phyloP scores from a whole-genome alignment of 257 asterid species.

The Vinca minor region DNA sequence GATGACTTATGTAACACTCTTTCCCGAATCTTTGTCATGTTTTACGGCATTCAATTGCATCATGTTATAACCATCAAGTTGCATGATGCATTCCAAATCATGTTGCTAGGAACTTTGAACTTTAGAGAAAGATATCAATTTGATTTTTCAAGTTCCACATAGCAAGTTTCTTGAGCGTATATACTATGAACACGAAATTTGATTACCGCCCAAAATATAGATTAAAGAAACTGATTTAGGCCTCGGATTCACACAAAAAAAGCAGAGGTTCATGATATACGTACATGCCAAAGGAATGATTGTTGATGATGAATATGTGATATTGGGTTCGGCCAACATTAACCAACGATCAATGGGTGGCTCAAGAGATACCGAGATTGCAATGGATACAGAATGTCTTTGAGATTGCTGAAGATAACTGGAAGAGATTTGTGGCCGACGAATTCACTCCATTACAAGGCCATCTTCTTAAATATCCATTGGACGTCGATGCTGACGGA shows the following conservation, averaged over 20 bases:
- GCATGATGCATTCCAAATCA: not conserved
- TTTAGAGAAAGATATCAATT: too few species aligned
- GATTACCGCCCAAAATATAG: not conserved
- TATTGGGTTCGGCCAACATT: slow-evolving; percentile 75
- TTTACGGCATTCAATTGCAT: too few species aligned
- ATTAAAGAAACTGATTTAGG: slow-evolving; percentile 17
- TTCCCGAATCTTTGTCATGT: not conserved
- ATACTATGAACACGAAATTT: not conserved
- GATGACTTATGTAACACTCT: not conserved
- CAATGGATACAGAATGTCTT: slow-evolving; percentile 70
- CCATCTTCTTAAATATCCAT: slow-evolving; percentile 65
- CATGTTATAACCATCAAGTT: not conserved
- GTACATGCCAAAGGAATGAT: slow-evolving; percentile 85
- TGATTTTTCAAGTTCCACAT: too few species aligned
- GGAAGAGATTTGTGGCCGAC: slow-evolving; percentile 45
- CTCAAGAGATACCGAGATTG: slow-evolving; percentile 81
- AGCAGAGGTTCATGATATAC: slow-evolving; percentile 59
- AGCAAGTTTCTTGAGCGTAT: too few species aligned
- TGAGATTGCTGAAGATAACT: slow-evolving; percentile 53
- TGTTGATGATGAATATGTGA: slow-evolving; percentile 75
- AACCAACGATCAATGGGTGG: slow-evolving; percentile 88
- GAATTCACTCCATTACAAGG: slow-evolving; percentile 51
- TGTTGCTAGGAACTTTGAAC: not conserved
- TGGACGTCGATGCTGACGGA: slow-evolving; percentile 37
- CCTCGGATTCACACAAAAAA: slow-evolving; percentile 41